Conservation (phyloP, 2,329 filamentous ascomycete species). For the Aspergillus sp. region DNA sequence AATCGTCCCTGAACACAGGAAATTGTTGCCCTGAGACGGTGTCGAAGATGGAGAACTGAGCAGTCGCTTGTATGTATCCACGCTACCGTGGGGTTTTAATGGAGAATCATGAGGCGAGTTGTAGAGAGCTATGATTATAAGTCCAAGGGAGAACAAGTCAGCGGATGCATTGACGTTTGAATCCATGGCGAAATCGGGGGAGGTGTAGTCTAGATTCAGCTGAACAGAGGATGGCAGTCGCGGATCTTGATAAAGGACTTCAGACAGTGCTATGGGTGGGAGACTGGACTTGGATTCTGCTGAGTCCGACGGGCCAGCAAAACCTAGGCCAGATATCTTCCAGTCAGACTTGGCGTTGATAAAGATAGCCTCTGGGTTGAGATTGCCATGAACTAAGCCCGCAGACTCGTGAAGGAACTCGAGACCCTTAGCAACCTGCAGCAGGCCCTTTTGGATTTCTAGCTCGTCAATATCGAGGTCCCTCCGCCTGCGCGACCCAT, state of each 20-base stretch:
- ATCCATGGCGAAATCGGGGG: constrained; percentile 92
- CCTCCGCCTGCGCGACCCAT: constrained; percentile 72
- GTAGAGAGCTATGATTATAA: constrained; percentile 87
- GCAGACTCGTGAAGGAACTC: constrained; percentile 97
- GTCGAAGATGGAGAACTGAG: constrained; percentile 79
- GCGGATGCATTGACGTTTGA: constrained; percentile 81
- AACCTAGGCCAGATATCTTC: constrained; percentile 95
- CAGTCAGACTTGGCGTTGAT: constrained; percentile 98
- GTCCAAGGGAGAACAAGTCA: constrained; percentile 91
- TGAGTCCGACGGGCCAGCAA: constrained; percentile 79
- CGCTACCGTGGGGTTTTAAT: constrained; percentile 77
- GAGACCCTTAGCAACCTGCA: constrained; percentile 90
- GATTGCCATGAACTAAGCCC: constrained; percentile 87
- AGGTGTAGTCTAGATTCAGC: constrained; percentile 89
- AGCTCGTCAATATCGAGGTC: constrained; percentile 95
- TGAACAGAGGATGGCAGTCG: constrained; percentile 82
- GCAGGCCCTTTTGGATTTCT: constrained; percentile 93
- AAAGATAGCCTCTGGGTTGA: constrained; percentile 91
- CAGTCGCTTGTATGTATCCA: constrained; percentile 82
- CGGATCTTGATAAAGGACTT: constrained; percentile 83
- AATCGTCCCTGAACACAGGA: constrained; percentile 76
- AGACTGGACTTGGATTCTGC: constrained; percentile 76
- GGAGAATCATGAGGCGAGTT: constrained; percentile 93
- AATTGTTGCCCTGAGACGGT: constrained; percentile 81
- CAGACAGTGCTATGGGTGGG: constrained; percentile 77